Conservation (phyloP, 108 stramenopile genomes). For the Cyclotella cryptica region DNA sequence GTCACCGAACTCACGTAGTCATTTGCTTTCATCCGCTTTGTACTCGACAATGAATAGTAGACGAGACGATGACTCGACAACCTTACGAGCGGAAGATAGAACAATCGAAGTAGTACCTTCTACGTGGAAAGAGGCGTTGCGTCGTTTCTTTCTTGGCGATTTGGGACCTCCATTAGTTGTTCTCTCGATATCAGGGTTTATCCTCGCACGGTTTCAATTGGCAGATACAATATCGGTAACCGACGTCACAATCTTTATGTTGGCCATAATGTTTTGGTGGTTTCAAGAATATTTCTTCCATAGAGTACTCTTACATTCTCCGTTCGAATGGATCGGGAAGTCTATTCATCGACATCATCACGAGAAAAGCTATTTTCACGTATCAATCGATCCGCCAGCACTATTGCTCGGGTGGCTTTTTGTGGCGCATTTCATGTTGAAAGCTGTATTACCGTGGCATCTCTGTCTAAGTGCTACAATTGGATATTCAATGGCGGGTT, state of each 20-base stretch:
- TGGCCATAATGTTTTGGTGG: slow-evolving; percentile 63
- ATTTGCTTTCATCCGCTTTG: background rate
- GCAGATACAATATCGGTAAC: slow-evolving; percentile 22
- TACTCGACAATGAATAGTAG: background rate
- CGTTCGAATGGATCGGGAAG: slow-evolving; percentile 70
- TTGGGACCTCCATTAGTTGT: slow-evolving; percentile 49
- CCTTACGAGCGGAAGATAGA: background rate
- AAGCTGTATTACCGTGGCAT: slow-evolving; percentile 53
- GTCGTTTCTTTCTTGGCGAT: slow-evolving; percentile 42
- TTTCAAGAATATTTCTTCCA: slow-evolving; percentile 74
- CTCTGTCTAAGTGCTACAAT: slow-evolving; percentile 60
- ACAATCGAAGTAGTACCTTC: slow-evolving; percentile 30
- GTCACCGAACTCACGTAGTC: background rate
- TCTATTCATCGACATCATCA: slow-evolving; percentile 68
- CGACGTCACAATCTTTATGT: slow-evolving; percentile 38
- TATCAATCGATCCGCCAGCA: slow-evolving; percentile 67
- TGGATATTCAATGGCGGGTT: slow-evolving; percentile 65
- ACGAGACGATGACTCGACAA: background rate
- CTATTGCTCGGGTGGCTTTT: slow-evolving; percentile 66
- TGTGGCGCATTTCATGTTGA: slow-evolving; percentile 50
- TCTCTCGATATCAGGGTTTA: slow-evolving; percentile 36
- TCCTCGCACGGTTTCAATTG: slow-evolving; percentile 29
- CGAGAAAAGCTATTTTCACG: slow-evolving; percentile 64
- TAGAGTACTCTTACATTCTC: slow-evolving; percentile 58
- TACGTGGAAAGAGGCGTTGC: slow-evolving; percentile 45